Evolutionary conservation across 192 early-diverging fungal genomes (phyloP).

Genomic region (Phycomyces blakesleeanus): DNA sequence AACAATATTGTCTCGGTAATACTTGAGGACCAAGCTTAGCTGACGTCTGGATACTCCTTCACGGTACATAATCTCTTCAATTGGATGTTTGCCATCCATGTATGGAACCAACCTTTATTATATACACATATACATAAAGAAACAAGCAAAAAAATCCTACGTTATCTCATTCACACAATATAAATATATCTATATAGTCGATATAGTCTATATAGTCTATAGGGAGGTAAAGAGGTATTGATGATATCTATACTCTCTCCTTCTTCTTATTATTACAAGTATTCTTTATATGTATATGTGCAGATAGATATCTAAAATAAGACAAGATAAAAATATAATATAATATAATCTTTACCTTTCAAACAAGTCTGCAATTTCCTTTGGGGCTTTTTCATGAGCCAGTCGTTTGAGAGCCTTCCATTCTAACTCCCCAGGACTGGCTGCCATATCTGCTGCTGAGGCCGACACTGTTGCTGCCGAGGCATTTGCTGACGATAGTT

Average conservation of each 20-base stretch:
- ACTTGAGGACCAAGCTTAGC: constrained; percentile 28
- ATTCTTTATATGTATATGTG: too few species aligned
- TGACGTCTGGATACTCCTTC: constrained; percentile 47
- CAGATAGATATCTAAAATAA: not conserved
- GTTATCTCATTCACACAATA: not conserved
- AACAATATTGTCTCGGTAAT: constrained; percentile 32
- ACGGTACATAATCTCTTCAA: constrained; percentile 76
- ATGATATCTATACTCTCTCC: too few species aligned
- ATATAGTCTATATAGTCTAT: too few species aligned
- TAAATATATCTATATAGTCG: not conserved
- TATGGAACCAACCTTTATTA: constrained; percentile 54
- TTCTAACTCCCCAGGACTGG: constrained; percentile 29
- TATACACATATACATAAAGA: constrained; percentile 28
- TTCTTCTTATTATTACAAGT: too few species aligned
- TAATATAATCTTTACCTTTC: constrained; percentile 43
- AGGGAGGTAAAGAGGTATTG: not conserved
- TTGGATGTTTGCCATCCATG: constrained; percentile 70
- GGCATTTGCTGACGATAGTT: not conserved
- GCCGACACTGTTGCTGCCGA: not conserved
- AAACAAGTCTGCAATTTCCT: constrained; percentile 53
- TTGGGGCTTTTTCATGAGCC: constrained; percentile 49
- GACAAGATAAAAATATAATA: not conserved
- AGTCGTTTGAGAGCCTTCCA: constrained; percentile 42
- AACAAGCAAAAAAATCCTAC: not conserved
- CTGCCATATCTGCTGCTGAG: constrained; percentile 1